A percentile compares a stretch with the other conserved stretches of the same genome.
Conservation (phyloP, 169 alveolate species). For the Cryptosporidium viatorum region DNA sequence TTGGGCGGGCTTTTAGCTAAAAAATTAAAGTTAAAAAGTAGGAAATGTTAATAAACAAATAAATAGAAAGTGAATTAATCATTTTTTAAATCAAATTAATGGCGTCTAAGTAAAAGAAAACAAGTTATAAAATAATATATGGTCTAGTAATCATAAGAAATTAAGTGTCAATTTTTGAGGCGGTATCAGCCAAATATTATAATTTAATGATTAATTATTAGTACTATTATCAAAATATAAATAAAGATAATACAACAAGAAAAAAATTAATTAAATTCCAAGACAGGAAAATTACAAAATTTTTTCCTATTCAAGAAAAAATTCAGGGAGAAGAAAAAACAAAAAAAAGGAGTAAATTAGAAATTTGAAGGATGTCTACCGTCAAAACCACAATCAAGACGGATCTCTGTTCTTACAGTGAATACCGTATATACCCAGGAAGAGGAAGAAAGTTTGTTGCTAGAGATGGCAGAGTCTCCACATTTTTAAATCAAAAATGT, state of each 20-base stretch:
- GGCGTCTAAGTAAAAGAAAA: conserved; percentile 41
- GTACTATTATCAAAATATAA: neutral
- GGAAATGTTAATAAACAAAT: too few relatives aligned
- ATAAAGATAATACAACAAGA: neutral
- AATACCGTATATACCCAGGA: conserved; percentile 98
- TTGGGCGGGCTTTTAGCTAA: neutral
- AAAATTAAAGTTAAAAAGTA: neutral
- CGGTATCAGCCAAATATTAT: neutral
- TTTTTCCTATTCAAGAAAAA: neutral
- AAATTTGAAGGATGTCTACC: conserved; percentile 80
- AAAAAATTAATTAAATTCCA: neutral
- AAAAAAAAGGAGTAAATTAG: neutral
- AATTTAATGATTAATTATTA: neutral
- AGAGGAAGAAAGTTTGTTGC: conserved; percentile 96
- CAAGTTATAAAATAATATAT: neutral
- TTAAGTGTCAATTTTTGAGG: neutral
- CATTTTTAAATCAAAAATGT: conserved; percentile 90
- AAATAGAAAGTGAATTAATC: too few relatives aligned
- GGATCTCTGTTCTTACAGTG: conserved; percentile 96
- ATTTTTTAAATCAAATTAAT: neutral
- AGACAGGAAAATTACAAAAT: conserved; percentile 6
- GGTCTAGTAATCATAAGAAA: neutral
- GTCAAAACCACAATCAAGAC: conserved; percentile 92
- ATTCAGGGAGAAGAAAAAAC: conserved; percentile 14
- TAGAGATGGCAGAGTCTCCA: conserved; percentile 95